Evolutionary conservation across 2,329 filamentous ascomycete species (phyloP), one percentile per base, ranked within the genome.

Genomic region (Monilinia polystroma): DNA sequence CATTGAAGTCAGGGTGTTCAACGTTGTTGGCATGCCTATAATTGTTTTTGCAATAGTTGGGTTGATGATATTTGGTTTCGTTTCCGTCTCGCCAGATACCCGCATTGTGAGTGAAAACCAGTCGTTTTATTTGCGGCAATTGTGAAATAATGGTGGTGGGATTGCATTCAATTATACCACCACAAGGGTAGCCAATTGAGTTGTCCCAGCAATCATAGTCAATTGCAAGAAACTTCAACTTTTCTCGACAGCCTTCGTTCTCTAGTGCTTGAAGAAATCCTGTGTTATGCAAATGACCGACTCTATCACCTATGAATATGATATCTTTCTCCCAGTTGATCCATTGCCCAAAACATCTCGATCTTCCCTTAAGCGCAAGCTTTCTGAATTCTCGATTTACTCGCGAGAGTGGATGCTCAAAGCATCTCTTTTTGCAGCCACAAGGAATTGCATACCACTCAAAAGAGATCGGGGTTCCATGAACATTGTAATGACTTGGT

Each of bases 211-310:
- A 60, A 38, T 54, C 47, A 35, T 45, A 14, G 10, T 62, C 32
- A 5, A 62, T 35, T 20, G 56, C 56, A 38, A 66, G 49, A 52
- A 38, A 12, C 35, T 32, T 53, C 12, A 66, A 11, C 18, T 66
- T 66, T 4, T 62, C 45, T 10, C 64, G 43, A 23, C 64, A 59
- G 29, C 20, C 38, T 12, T 32, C 29, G 14, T 32, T 29, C 57
- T 66, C 64, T 10, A 66, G 60, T 32, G 64, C 55, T 12, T 62
- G 53, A 35, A 66, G 57, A 26, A 66, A 66, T 3, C 64, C 64
- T 4, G 64, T 66, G 26, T 66, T 66, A n/a, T 66, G 64, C 10
- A 66, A 51, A n/a, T 66, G 55, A 12, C 56, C 64, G 14, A 66
- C 64, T 43, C 43, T 38, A 8, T 52, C 47, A 7, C 64, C 55